These are phyloP conservation scores for Penicillium argentinense DNA, from an alignment of 495 filamentous ascomycete genomes.

Conservation along the genomic window DNA sequence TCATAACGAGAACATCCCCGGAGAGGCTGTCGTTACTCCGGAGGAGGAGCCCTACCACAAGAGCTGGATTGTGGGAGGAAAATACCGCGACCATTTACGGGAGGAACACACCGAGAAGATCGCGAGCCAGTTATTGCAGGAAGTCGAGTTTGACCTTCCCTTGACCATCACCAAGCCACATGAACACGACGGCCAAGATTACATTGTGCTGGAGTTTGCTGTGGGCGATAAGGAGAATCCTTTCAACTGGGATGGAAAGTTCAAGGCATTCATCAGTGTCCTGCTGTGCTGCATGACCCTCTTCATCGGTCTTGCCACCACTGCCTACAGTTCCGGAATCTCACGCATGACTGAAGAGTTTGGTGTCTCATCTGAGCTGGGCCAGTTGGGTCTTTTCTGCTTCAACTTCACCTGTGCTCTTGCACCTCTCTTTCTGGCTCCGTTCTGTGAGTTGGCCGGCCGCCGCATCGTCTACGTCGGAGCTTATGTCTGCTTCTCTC, in stretches of 20 bases:
- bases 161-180: constrained; percentile 32
- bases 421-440: constrained; percentile 45
- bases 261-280: constrained; percentile 42
- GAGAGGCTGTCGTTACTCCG: neutral
- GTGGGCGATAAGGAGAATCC: constrained; percentile 43
- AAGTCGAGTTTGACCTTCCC: constrained; percentile 45
- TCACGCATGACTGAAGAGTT: constrained; percentile 37
- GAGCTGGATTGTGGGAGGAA: constrained; percentile 38
- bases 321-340: constrained; percentile 47
- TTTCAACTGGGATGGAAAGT: constrained; percentile 43
- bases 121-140: constrained; percentile 28
- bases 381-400: constrained; percentile 42
- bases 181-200: constrained; percentile 31
- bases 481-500: constrained; percentile 36
- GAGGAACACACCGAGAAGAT: constrained; percentile 22
- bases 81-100: constrained; percentile 22
- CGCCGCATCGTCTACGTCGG: constrained; percentile 40
- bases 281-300: constrained; percentile 48
- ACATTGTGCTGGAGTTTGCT: constrained; percentile 39
- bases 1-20: constrained; percentile 27
- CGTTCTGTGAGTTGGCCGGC: constrained; percentile 46
- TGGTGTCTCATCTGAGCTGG: constrained; percentile 32
- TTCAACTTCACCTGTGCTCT: constrained; percentile 45
- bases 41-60: constrained; percentile 13
- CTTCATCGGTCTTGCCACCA: constrained; percentile 49